These are phyloP conservation scores for Acanthamoeba castellanii DNA, from an alignment of 208 protist genomes.

Conservation along the genomic window DNA sequence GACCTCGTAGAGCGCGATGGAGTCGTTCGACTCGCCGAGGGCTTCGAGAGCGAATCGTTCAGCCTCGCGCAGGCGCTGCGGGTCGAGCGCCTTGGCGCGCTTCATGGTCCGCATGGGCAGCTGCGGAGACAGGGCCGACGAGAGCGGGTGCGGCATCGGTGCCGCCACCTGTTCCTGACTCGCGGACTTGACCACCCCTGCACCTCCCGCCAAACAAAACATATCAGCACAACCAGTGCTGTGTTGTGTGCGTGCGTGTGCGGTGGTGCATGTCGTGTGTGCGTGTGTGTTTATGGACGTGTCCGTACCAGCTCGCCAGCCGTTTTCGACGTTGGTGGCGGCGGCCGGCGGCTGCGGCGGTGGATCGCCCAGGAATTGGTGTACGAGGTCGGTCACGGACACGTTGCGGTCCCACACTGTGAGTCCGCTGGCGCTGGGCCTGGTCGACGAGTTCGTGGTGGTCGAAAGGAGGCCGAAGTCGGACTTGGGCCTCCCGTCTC, in stretches of 20 bases:
- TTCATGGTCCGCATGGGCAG: conserved; percentile 2
- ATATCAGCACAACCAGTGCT: background rate
- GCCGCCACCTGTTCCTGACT: background rate
- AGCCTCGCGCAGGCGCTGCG: conserved; percentile 2
- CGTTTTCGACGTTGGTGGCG: background rate
- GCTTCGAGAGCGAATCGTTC: background rate
- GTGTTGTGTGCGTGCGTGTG: background rate
- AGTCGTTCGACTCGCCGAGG: background rate
- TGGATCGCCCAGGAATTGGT: background rate
- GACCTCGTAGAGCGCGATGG: background rate
- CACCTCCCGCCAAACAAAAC: background rate
- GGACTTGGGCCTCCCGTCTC: background rate
- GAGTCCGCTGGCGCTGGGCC: background rate
- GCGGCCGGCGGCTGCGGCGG: background rate
- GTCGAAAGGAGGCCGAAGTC: too few species aligned
- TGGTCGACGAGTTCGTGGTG: too few species aligned
- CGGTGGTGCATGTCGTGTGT: background rate
- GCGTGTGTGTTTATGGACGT: background rate
- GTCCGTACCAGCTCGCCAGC: background rate
- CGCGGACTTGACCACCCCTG: background rate
- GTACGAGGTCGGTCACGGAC: conserved; percentile 13
- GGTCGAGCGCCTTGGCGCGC: background rate
- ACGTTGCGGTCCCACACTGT: background rate
- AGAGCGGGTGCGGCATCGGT: background rate
- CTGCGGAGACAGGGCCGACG: background rate